phyloP scores from a whole-genome alignment of 2,329 filamentous ascomycete species.

The Lasiodiplodia hormozganensis region DNA sequence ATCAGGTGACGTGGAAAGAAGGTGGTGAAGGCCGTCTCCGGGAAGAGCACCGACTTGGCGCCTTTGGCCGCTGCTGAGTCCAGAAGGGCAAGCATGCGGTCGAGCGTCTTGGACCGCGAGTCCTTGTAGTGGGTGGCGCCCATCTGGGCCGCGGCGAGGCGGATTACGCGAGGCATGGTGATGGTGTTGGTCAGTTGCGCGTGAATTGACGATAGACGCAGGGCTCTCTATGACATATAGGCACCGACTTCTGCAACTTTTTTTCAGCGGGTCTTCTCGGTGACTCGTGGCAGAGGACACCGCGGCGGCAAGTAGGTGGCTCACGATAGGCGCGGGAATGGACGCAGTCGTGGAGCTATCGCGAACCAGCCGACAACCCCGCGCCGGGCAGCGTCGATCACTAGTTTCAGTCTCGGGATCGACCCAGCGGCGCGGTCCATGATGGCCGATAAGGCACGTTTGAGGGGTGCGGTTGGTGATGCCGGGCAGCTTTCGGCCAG shows the following conservation, averaged over 20 bases:
- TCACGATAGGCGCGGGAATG: constrained; percentile 2
- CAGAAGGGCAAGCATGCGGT: constrained; percentile 58
- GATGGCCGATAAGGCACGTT: not conserved
- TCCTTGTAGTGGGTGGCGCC: constrained; percentile 54
- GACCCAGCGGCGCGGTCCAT: not conserved
- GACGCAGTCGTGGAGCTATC: not conserved
- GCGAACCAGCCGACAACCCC: not conserved
- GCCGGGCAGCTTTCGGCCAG: not conserved
- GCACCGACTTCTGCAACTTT: no score
- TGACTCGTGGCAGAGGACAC: not conserved
- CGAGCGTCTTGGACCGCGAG: constrained; percentile 49
- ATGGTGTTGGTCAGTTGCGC: no score
- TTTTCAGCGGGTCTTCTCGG: not conserved
- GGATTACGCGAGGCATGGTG: constrained; percentile 49
- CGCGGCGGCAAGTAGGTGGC: not conserved
- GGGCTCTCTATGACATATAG: not conserved
- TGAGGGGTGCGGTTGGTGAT: not conserved
- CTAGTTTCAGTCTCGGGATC: not conserved
- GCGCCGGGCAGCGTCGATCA: constrained; percentile 14
- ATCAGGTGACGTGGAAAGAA: constrained; percentile 62
- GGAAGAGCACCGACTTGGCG: constrained; percentile 59
- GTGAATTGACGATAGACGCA: not conserved
- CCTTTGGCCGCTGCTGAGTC: constrained; percentile 51
- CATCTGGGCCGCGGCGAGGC: constrained; percentile 61
- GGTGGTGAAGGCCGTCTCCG: constrained; percentile 61